These are phyloP conservation scores for Croton laevigatus DNA, from an alignment of 441 rosid species.

Conservation along the genomic window DNA sequence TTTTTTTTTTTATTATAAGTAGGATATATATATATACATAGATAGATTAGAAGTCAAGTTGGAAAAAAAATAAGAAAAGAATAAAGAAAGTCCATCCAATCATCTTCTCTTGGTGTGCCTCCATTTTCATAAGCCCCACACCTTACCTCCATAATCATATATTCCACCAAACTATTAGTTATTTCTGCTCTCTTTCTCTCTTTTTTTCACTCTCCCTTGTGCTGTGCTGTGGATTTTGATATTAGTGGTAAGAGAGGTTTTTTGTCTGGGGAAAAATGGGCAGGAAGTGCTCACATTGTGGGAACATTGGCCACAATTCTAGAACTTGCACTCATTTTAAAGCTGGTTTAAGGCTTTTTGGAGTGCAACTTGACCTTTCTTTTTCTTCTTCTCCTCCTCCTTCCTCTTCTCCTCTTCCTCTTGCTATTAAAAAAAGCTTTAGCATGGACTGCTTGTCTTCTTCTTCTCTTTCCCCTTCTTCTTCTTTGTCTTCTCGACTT, in stretches of 20 bases:
- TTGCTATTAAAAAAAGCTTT: constrained; percentile 58
- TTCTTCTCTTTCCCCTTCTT: constrained; percentile 36
- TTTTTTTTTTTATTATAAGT: no score
- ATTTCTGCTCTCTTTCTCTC: constrained; percentile 13
- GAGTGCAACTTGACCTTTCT: constrained; percentile 63
- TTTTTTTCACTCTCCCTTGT: constrained; percentile 18
- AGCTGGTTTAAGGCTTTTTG: constrained; percentile 62
- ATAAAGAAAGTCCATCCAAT: constrained; percentile 63
- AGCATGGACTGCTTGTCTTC: constrained; percentile 72
- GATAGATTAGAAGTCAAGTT: constrained; percentile 30
- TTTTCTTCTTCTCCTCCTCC: constrained; percentile 30
- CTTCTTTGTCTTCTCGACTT: constrained; percentile 37
- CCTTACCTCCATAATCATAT: constrained; percentile 37
- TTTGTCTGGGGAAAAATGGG: constrained; percentile 56
- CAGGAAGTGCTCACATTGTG: constrained; percentile 87
- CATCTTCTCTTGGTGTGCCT: constrained; percentile 53
- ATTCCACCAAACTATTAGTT: constrained; percentile 36
- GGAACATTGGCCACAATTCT: constrained; percentile 80
- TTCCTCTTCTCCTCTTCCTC: constrained; percentile 20
- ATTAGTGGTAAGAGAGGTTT: constrained; percentile 8
- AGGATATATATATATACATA: no score
- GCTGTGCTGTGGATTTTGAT: constrained; percentile 14
- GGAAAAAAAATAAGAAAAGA: constrained; percentile 31
- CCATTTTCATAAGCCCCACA: constrained; percentile 51
- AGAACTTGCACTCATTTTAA: constrained; percentile 59